These are phyloP conservation scores for Xylaria sp. DNA, from an alignment of 2,329 filamentous ascomycete species.

Conservation along the genomic window DNA sequence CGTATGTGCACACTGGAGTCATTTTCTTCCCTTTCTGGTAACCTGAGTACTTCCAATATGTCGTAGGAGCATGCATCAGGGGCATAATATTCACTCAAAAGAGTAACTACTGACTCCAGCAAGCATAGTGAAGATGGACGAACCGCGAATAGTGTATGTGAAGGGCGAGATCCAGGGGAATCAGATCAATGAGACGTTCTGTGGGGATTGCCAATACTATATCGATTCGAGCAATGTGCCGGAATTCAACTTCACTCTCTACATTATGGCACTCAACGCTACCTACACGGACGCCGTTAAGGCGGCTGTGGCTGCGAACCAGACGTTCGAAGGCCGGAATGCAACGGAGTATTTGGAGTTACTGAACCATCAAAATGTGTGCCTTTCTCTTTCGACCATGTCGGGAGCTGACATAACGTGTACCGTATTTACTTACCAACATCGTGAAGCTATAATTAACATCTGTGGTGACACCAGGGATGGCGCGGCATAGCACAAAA, in stretches of 20 bases:
- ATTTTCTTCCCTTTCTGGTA: too few relatives aligned
- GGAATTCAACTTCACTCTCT: conserved; percentile 38
- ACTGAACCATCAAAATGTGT: conserved; percentile 38
- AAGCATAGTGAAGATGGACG: conserved; percentile 32
- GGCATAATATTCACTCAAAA: too few relatives aligned
- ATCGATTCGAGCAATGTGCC: conserved; percentile 36
- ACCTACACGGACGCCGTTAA: conserved; percentile 39
- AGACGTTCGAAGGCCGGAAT: conserved; percentile 38
- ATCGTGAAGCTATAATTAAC: conserved; percentile 2
- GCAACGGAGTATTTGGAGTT: conserved; percentile 38
- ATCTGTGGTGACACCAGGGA: conserved; percentile 27
- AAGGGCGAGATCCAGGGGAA: conserved; percentile 35
- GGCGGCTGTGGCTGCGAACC: conserved; percentile 24
- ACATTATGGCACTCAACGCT: conserved; percentile 36
- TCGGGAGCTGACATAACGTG: not conserved
- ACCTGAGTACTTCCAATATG: too few relatives aligned
- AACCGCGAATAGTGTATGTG: conserved; percentile 38
- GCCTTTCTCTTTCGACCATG: not conserved
- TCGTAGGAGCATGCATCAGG: too few relatives aligned
- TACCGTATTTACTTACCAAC: not conserved
- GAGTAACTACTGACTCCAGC: too few relatives aligned
- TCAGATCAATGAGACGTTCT: conserved; percentile 36
- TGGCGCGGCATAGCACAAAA: conserved; percentile 39
- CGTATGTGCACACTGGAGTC: too few relatives aligned
- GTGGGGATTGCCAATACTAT: conserved; percentile 37